Evolutionary conservation across 371 early-diverging fungal species (phyloP), one percentile per base, ranked within the genome.

Genomic region (Haplosporangium sp.): DNA sequence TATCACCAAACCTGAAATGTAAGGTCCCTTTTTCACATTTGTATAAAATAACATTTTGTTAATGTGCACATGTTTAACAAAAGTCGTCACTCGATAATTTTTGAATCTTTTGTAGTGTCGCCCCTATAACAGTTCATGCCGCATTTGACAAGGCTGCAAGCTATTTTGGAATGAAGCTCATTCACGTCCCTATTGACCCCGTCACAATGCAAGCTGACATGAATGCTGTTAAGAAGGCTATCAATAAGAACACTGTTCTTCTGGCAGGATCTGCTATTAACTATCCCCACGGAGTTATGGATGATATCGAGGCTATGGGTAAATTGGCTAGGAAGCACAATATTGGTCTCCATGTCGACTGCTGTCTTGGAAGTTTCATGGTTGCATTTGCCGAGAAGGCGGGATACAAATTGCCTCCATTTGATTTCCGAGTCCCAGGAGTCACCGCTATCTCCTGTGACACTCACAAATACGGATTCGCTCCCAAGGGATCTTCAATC

Each of bases 391-490:
- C 96, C 42, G 95, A 95, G 72, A 93, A 95, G 79, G 96, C 97
- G 27, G 98, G 97, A 39, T 94, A 93, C 85, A 91, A 92, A 13
- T 88, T 93, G 19, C 89, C 93, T 19, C 86, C 82, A 5, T 94
- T 95, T 83, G 98, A 98, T 71, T 98, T 98, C 85, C 86, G 97
- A 58, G 90, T 97, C 11, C 91, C 93, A 3, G 98, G 98, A 52
- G 98, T 98, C 39, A 98, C 98, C 0, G 94, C 96, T 27, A 97
- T 98, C 64, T 96, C 96, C 10, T 96, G 95, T 83, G 98, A 98
- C 84, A 96, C 98, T 0, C 98, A 98, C 89, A 98, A 98, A 87
- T 96, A 96, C 74, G 96, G 96, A 13, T 98, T 98, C 86, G 97
- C 98, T 4, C 97, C 98, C 50, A 98, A 98, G 88, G 98, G 98